These are phyloP conservation scores for Styphnolobium japonicum DNA, from an alignment of 306 rosid species.

Conservation along the genomic window DNA sequence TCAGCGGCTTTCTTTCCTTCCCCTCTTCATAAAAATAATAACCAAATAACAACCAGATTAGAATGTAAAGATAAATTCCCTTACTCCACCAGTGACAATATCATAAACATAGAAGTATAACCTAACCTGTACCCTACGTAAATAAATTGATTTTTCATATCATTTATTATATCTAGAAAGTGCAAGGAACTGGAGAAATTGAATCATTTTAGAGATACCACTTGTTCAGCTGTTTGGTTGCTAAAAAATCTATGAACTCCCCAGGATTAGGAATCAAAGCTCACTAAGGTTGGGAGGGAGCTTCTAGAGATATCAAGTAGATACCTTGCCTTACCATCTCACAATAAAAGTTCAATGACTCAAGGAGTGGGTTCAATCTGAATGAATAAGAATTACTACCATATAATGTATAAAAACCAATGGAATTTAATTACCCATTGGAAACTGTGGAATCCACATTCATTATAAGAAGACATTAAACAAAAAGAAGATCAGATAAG, in stretches of 20 bases:
- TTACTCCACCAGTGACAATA: neutral
- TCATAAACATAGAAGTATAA: neutral
- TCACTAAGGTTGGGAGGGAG: neutral
- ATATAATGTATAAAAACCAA: neutral
- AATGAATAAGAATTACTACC: neutral
- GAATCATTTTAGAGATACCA: neutral
- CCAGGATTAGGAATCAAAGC: neutral
- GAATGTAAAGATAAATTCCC: neutral
- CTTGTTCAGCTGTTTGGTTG: neutral
- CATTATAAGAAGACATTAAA: neutral
- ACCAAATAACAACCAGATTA: constrained; percentile 30
- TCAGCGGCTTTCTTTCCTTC: constrained; percentile 95
- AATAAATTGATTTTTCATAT: neutral
- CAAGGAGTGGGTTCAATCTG: constrained; percentile 1
- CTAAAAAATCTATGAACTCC: neutral
- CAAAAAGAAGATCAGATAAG: neutral
- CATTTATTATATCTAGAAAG: neutral
- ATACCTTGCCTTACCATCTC: neutral
- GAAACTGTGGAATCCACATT: constrained; percentile 2
- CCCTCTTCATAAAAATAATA: constrained; percentile 67
- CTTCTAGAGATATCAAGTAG: neutral
- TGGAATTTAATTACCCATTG: neutral
- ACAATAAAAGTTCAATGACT: neutral
- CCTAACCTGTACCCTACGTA: neutral
- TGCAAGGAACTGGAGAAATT: neutral